phyloP scores from a whole-genome alignment of 768 basidiomycete genomes.

The Leccinellum rugosiceps region DNA sequence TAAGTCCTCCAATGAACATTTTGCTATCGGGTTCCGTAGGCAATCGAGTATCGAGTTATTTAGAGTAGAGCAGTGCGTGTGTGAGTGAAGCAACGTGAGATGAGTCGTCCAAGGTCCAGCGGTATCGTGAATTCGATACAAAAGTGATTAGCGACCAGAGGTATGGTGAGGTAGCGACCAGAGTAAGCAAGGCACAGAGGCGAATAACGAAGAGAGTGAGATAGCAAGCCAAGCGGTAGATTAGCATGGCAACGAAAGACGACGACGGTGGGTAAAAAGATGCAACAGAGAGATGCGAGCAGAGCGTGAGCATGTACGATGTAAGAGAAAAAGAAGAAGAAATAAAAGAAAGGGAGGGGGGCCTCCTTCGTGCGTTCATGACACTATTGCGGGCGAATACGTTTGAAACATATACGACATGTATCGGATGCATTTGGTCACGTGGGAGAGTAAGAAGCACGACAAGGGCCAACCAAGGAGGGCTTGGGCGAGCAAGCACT shows the following conservation, averaged over 20 bases:
- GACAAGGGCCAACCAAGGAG: conserved; percentile 1
- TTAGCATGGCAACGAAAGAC: conserved; percentile 29
- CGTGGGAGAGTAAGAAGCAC: conserved; percentile 6
- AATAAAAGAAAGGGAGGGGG: conserved; percentile 1
- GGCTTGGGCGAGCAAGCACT: conserved; percentile 11
- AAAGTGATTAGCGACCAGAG: conserved; percentile 34
- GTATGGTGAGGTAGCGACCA: conserved; percentile 34
- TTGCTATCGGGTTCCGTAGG: conserved; percentile 55
- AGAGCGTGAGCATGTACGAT: conserved; percentile 17
- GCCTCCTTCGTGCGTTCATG: conserved; percentile 21
- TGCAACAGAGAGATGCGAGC: conserved; percentile 5
- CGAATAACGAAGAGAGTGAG: conserved; percentile 23
- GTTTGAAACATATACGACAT: conserved; percentile 7
- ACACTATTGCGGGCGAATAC: conserved; percentile 24
- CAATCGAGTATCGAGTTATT: conserved; percentile 29
- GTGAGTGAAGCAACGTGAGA: conserved; percentile 25
- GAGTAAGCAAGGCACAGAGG: conserved; percentile 30
- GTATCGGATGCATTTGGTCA: conserved; percentile 12
- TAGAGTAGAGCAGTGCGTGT: conserved; percentile 22
- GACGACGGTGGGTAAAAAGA: conserved; percentile 13
- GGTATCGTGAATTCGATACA: conserved; percentile 35
- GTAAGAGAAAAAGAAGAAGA: conserved; percentile 6
- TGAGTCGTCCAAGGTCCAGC: conserved; percentile 32
- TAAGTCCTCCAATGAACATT: conserved; percentile 88
- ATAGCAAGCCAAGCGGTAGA: conserved; percentile 24